Evolutionary conservation across 1,284 basidiomycete genomes (phyloP), one percentile per base, ranked within the genome.

Genomic region (Malassezia dermatis): DNA sequence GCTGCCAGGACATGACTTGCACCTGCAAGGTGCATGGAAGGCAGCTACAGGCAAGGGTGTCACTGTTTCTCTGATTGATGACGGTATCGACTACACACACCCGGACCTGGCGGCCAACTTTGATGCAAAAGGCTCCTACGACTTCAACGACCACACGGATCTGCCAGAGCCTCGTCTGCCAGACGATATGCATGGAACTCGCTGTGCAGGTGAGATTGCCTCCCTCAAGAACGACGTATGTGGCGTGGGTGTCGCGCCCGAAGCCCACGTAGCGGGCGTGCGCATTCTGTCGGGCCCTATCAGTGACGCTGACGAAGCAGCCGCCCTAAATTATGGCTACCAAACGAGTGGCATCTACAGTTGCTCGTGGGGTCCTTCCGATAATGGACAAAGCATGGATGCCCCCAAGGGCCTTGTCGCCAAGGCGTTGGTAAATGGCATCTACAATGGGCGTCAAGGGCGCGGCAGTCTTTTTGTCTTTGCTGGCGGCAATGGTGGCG

Each of bases 301-400:
- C 62, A 86, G 89, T 6, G 93, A 99, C 73, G 84, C 88, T n/a
- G 94, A 99, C 76, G 94, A 99, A 77, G 91, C 94, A 1, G 84
- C 89, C 1, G 85, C 93, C 4, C 82, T 99, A 60, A 99, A 99
- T 77, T 95, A 79, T 63, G 88, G 84, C 13, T 98, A 85, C 75
- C 86, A 96, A 67, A 84, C 89, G 63, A 90, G 88, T 56, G 86
- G 87, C 45, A 90, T 93, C 64, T 98, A 86, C 78, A 89, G 86
- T 55, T 99, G 94, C 77, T 89, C 86, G 57, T 98, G 93, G 93
- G 94, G 94, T 12, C 94, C 94, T 8, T 87, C 93, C 0, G 94
- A 98, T 75, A 88, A 95, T 68, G 93, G 93, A 6, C 80, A 80
- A 64, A 85, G 87, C 15, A 96, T 98, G 91, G 94, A 98, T 73